These are phyloP conservation scores for Suillus cothurnatus DNA, from an alignment of 768 basidiomycete genomes.

Conservation along the genomic window DNA sequence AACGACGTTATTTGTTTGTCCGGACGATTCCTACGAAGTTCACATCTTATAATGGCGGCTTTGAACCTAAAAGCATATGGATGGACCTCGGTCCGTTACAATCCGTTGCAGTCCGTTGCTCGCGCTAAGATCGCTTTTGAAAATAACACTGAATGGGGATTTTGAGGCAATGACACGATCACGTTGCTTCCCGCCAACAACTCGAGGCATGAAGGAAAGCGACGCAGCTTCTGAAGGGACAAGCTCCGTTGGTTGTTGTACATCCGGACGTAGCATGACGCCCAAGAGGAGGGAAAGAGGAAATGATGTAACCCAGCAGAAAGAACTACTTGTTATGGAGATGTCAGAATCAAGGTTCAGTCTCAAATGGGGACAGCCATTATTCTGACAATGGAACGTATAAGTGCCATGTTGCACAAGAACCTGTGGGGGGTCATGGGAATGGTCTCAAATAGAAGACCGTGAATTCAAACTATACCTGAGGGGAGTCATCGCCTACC, in stretches of 20 bases:
- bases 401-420: conserved; percentile 1
- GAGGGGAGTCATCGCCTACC: conserved; percentile 3
- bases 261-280: not conserved
- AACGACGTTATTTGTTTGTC: conserved; percentile 4
- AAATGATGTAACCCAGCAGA: not conserved
- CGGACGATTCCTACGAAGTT: not conserved
- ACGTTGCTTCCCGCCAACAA: not conserved
- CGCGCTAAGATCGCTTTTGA: not conserved
- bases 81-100: not conserved
- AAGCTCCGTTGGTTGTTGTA: not conserved
- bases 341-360: conserved; percentile 8
- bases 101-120: conserved; percentile 1
- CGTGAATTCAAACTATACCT: not conserved
- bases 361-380: not conserved
- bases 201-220: conserved; percentile 1
- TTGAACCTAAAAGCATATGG: conserved; percentile 10
- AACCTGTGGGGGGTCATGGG: conserved; percentile 3
- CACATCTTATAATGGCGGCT: not conserved
- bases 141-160: conserved; percentile 4
- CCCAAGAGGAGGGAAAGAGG: not conserved
- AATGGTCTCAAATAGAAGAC: conserved; percentile 2
- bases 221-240: conserved; percentile 1
- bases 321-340: conserved; percentile 5
- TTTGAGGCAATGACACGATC: conserved; percentile 4
- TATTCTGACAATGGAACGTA: not conserved